Percentiles rank a stretch among this genome's conserved stretches.
phyloP scores from a whole-genome alignment of 768 basidiomycete genomes.

The Hortiboletus flavorubellus region DNA sequence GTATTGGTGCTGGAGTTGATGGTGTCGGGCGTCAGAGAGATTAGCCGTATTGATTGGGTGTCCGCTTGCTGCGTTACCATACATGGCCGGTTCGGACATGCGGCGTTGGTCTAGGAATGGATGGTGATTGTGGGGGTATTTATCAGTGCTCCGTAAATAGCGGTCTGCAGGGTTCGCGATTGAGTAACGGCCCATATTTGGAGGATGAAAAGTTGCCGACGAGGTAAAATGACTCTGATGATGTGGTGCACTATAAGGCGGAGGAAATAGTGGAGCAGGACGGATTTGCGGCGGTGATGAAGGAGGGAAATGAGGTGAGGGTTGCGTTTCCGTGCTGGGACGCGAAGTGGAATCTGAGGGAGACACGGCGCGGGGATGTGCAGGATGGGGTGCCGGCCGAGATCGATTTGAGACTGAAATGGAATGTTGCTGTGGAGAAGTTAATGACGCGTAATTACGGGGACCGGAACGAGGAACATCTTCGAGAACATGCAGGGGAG shows the following conservation, averaged over 20 bases:
- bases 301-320: slow-evolving; percentile 20
- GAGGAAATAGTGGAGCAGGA: slow-evolving; percentile 37
- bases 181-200: slow-evolving; percentile 41
- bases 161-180: slow-evolving; percentile 37
- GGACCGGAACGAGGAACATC: slow-evolving; percentile 32
- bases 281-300: slow-evolving; percentile 44
- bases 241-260: slow-evolving; percentile 41
- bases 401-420: slow-evolving; percentile 15
- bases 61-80: slow-evolving; percentile 40
- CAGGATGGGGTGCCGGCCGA: slow-evolving; percentile 18
- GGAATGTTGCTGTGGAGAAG: slow-evolving; percentile 13
- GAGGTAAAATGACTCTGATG: slow-evolving; percentile 45
- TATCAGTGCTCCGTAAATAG: slow-evolving; percentile 39
- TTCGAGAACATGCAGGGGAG: slow-evolving; percentile 31
- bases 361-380: slow-evolving; percentile 10
- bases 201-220: slow-evolving; percentile 38
- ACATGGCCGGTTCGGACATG: slow-evolving; percentile 64
- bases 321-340: background rate
- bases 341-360: background rate
- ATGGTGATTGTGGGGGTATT: slow-evolving; percentile 34
- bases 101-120: slow-evolving; percentile 55
- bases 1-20: slow-evolving; percentile 42
- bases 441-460: slow-evolving; percentile 27
- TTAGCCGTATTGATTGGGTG: slow-evolving; percentile 32
- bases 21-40: slow-evolving; percentile 34